These are phyloP conservation scores for Antitrichia curtipendula DNA, from an alignment of 225 moss, liverwort and hornwort genomes.

Conservation along the genomic window DNA sequence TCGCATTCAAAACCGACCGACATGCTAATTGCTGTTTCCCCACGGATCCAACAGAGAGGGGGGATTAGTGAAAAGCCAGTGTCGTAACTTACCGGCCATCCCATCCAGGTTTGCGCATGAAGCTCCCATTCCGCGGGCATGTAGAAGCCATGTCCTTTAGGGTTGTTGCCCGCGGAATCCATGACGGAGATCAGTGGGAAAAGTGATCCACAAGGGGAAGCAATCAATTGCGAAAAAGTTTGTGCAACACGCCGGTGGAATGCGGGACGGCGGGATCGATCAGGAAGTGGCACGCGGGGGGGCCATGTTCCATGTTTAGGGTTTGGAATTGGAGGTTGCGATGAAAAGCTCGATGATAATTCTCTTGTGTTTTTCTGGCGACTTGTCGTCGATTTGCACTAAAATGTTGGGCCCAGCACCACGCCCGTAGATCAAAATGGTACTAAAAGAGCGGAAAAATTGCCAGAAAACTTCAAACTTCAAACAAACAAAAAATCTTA, in stretches of 20 bases:
- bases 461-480: no score
- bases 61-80: background rate
- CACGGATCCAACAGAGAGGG: background rate
- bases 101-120: slow-evolving; percentile 95
- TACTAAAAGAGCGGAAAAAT: no score
- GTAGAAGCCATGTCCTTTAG: slow-evolving; percentile 36
- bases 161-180: slow-evolving; percentile 13
- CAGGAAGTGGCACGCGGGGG: background rate
- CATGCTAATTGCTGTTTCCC: background rate
- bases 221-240: background rate
- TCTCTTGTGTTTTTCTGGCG: no score
- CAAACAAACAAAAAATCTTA: no score
- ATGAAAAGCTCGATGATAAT: background rate
- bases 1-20: background rate
- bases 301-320: background rate
- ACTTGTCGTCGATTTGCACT: no score
- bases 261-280: background rate
- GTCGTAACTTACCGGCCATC: slow-evolving; percentile 57
- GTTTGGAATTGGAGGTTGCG: background rate
- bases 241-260: background rate
- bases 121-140: slow-evolving; percentile 99
- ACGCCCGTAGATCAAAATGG: no score
- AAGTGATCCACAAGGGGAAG: background rate
- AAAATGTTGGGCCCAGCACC: no score
- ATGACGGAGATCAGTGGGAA: background rate